These are phyloP conservation scores for Epichloe coenophiala DNA, from an alignment of 2,329 filamentous ascomycete genomes.

Conservation along the genomic window DNA sequence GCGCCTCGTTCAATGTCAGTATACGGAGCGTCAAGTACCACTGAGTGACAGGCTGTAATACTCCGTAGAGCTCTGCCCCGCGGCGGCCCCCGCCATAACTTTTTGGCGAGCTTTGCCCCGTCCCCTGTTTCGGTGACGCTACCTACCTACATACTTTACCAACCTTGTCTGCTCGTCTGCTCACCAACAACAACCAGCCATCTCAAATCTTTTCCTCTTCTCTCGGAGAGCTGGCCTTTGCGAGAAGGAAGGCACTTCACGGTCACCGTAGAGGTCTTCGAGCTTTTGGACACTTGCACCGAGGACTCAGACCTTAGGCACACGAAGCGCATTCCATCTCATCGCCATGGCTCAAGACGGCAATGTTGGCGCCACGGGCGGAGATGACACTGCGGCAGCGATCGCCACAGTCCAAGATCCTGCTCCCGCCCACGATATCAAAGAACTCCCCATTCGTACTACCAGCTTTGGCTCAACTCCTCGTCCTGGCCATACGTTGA, in stretches of 20 bases:
- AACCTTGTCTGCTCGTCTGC: background rate
- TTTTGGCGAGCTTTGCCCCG: background rate
- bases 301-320: background rate
- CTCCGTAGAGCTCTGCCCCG: background rate
- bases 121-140: background rate
- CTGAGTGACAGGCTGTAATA: no score
- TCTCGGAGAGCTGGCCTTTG: background rate
- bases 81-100: background rate
- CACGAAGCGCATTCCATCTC: background rate
- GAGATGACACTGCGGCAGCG: background rate
- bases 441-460: slow-evolving; percentile 18
- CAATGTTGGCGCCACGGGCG: background rate
- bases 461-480: slow-evolving; percentile 17
- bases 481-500: slow-evolving; percentile 43
- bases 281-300: background rate
- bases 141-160: background rate
- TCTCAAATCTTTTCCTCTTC: background rate
- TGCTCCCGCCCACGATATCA: slow-evolving; percentile 6
- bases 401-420: background rate
- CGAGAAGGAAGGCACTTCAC: background rate
- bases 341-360: slow-evolving; percentile 3
- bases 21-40: no score
- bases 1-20: no score
- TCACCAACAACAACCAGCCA: background rate
- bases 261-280: background rate